Base-by-base conservation (phyloP, 106 monocot species). In the Phalaenopsis equestris region DNA sequence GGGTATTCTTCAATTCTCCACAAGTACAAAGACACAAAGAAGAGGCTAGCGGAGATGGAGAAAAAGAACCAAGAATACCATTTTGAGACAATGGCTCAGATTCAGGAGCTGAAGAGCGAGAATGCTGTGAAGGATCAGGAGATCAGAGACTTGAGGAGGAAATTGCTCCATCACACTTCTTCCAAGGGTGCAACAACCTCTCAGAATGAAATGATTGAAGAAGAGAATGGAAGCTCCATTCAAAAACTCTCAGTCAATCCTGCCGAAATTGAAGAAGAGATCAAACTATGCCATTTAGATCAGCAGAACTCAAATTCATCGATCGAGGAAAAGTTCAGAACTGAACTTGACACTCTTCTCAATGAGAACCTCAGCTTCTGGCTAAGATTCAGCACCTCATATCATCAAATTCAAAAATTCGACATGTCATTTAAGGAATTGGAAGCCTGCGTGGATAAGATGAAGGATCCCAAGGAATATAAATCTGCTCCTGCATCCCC, bases 291-390 rank as follows among this genome's bases (percentile, higher is more conserved):
- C 55, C 56, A 77, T 24, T 77, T 75, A 8, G 78, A 81, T 23
- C 78, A 81, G 8, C 8, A 42, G 17, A 75, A 67, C 12, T 19
- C 55, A 24, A 18, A 77, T 72, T 86, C 87, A 42, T 55, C 84
- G 0, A 46, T 89, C 3, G 94, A 94, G 81, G 92, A 87, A 8
- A 94, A 87, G 78, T 92, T 94, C 68, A 89, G 97, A 84, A 83
- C 78, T 37, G 94, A 94, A 4, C 90, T 98, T 42, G 94, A 98
- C 78, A 81, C 82, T 4, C 55, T 98, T 3, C 81, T 98, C 14
- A 92, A 94, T 12, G 90, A 98, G 83, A 98, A 98, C 85, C 84
- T 98, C 55, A 89, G 92, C 52, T 98, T 98, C 79, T 98, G 97
- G 97, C 79, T 94, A 73, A 86, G 94, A 65, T 94, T 98, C 81